A percentile compares a stretch with the other conserved stretches of the same genome.
phyloP scores from a whole-genome alignment of 2,329 filamentous ascomycete genomes.

The Ceratocystis ficicola region DNA sequence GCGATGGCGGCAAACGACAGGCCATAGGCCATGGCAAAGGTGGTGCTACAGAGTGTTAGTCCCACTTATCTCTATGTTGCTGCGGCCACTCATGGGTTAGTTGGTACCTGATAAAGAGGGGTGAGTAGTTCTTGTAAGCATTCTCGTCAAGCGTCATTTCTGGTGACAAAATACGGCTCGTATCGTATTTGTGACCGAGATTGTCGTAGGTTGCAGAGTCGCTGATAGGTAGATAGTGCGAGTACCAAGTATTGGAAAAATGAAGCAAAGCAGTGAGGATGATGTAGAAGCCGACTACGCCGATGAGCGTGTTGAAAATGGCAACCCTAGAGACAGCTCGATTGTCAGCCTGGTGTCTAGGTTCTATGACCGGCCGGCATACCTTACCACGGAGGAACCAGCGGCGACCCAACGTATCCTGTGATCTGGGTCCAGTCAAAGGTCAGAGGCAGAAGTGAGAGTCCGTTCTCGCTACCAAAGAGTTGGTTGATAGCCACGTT shows the following conservation, averaged over 20 bases:
- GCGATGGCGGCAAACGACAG: slow-evolving; percentile 61
- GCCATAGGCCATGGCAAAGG: slow-evolving; percentile 58
- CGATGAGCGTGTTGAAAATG: slow-evolving; percentile 60
- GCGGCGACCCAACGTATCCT: slow-evolving; percentile 54
- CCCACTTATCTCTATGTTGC: not conserved
- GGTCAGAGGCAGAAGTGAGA: slow-evolving; percentile 58
- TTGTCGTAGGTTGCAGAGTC: slow-evolving; percentile 63
- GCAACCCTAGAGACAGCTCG: slow-evolving; percentile 40
- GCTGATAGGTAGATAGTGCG: slow-evolving; percentile 54
- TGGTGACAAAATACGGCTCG: slow-evolving; percentile 47
- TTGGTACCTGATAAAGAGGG: slow-evolving; percentile 47
- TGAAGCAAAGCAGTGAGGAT: slow-evolving; percentile 49
- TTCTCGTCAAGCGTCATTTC: slow-evolving; percentile 50
- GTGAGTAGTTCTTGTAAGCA: slow-evolving; percentile 56
- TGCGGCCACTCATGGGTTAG: not conserved
- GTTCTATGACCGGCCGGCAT: not conserved
- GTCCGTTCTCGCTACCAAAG: slow-evolving; percentile 55
- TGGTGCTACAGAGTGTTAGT: slow-evolving; percentile 40
- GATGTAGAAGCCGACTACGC: slow-evolving; percentile 53
- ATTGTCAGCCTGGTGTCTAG: not conserved
- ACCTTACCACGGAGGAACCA: slow-evolving; percentile 54
- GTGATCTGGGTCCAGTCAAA: slow-evolving; percentile 67
- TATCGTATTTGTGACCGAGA: slow-evolving; percentile 51
- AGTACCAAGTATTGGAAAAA: slow-evolving; percentile 54
- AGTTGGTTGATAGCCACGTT: slow-evolving; percentile 58